Evolutionary conservation across 1,139 yeast species (phyloP).

Genomic region (Pichia sp.): DNA sequence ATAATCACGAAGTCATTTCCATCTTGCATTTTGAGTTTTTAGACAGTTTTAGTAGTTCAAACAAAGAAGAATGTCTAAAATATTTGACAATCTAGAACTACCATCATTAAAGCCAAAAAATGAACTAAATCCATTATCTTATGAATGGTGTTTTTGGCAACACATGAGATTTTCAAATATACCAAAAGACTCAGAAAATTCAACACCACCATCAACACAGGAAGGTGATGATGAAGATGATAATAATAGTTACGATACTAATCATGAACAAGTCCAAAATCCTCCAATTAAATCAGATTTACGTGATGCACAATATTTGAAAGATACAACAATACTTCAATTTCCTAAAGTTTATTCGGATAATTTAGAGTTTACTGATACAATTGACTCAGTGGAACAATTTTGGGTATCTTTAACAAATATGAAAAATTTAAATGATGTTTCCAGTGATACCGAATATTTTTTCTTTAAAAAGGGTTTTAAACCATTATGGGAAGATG

Average conservation of each 20-base stretch:
- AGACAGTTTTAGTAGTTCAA: neutral
- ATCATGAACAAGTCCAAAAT: neutral
- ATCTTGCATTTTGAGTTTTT: neutral
- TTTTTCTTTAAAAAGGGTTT: constrained; percentile 58
- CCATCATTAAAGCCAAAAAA: constrained; percentile 2
- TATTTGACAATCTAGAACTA: constrained; percentile 6
- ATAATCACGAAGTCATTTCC: neutral
- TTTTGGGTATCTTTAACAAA: constrained; percentile 51
- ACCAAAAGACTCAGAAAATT: neutral
- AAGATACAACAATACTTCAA: constrained; percentile 19
- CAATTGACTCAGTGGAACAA: constrained; percentile 52
- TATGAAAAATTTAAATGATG: constrained; percentile 41
- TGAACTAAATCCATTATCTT: constrained; percentile 15
- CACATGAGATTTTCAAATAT: constrained; percentile 13
- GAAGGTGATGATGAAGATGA: constrained; percentile 2
- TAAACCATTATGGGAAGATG: constrained; percentile 70
- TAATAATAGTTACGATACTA: neutral
- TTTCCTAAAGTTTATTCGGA: constrained; percentile 20
- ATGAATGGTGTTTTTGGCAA: constrained; percentile 23
- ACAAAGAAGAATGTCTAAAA: constrained; percentile 7
- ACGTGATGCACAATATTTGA: constrained; percentile 14
- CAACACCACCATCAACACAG: neutral
- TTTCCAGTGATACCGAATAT: constrained; percentile 51
- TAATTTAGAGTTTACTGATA: constrained; percentile 26
- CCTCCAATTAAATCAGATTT: constrained; percentile 1